Evolutionary conservation across 768 basidiomycete species (phyloP).

Genomic region (Serendipita sp.): DNA sequence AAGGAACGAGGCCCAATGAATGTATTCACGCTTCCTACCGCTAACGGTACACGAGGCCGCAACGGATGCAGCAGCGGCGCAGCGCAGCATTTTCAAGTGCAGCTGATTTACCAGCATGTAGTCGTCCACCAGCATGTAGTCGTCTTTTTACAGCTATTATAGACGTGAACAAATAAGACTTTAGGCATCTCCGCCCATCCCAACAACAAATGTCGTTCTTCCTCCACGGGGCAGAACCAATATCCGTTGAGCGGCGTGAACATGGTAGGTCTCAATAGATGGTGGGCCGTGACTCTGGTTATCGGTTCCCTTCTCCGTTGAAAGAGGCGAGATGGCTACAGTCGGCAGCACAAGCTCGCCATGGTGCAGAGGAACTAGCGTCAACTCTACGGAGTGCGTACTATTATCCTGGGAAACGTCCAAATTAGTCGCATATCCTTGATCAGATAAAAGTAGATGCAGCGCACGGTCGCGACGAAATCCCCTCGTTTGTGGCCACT

Average conservation of each 20-base stretch:
- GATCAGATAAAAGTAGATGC: not conserved
- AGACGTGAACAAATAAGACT: no score
- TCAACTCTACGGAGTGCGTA: slow-evolving; percentile 44
- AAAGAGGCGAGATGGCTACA: slow-evolving; percentile 46
- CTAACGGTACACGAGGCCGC: not conserved
- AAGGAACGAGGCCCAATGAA: no score
- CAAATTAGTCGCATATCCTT: not conserved
- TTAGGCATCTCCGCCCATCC: slow-evolving; percentile 35
- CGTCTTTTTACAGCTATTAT: no score
- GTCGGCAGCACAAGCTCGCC: slow-evolving; percentile 67
- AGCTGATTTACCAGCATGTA: no score
- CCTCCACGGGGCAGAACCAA: slow-evolving; percentile 71
- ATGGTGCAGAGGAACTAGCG: slow-evolving; percentile 75
- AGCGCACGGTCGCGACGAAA: slow-evolving; percentile 52
- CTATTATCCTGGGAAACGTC: slow-evolving; percentile 37
- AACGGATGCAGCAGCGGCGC: not conserved
- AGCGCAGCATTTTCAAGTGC: no score
- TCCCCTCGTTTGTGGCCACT: slow-evolving; percentile 79
- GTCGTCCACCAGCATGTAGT: no score
- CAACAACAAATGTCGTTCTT: slow-evolving; percentile 63
- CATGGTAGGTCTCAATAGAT: slow-evolving; percentile 63
- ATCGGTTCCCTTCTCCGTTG: slow-evolving; percentile 34
- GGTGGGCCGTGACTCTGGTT: slow-evolving; percentile 28
- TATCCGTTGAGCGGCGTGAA: slow-evolving; percentile 68
- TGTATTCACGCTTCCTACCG: not conserved